phyloP scores from a whole-genome alignment of 306 rosid genomes.

The Sphenostylis stenocarpa region DNA sequence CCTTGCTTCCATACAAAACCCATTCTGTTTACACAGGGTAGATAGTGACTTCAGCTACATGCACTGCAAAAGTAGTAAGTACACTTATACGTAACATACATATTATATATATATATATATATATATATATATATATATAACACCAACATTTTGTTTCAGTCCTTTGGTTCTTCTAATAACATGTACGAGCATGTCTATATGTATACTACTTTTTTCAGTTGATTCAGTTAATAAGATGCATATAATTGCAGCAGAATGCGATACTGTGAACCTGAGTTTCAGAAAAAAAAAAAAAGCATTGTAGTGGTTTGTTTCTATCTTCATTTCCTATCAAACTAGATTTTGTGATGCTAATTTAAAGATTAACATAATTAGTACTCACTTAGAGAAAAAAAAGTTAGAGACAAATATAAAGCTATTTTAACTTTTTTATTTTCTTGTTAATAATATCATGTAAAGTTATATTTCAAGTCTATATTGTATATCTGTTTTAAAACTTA shows the following conservation, averaged over 20 bases:
- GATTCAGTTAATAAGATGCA: background rate
- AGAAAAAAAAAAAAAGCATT: too few species aligned
- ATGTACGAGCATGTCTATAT: background rate
- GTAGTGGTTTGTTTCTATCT: too few species aligned
- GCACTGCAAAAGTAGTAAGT: background rate
- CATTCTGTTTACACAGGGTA: slow-evolving; percentile 20
- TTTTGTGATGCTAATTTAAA: too few species aligned
- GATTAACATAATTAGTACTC: too few species aligned
- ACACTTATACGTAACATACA: background rate
- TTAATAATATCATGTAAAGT: too few species aligned
- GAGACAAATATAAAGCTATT: too few species aligned
- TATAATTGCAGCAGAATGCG: background rate
- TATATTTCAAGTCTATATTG: too few species aligned
- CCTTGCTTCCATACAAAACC: slow-evolving; percentile 27
- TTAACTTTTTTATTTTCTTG: too few species aligned
- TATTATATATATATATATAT: too few species aligned
- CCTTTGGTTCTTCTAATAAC: background rate
- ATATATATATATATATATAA: background rate
- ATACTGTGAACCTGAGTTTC: background rate
- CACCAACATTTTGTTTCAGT: background rate
- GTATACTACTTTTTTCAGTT: background rate
- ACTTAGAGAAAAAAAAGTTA: too few species aligned
- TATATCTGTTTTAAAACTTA: too few species aligned
- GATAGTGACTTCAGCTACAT: slow-evolving; percentile 33
- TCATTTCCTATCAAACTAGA: too few species aligned